phyloP scores from a whole-genome alignment of 202 grass and related monocot species.

The Musa balbisiana region DNA sequence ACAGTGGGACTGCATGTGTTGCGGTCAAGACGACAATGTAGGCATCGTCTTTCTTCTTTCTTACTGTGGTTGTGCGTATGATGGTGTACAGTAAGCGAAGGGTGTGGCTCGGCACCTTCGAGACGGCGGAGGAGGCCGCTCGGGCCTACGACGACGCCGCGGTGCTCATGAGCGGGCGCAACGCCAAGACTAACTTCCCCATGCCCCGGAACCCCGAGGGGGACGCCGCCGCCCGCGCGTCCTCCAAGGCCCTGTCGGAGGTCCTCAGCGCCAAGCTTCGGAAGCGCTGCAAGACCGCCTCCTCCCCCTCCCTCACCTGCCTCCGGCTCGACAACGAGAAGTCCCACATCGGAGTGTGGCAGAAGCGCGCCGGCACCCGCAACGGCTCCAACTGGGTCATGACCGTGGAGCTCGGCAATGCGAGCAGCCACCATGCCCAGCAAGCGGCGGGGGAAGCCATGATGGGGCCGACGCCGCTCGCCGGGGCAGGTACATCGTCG shows the following conservation, averaged over 20 bases:
- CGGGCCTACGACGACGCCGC: conserved; percentile 93
- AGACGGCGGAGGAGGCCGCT: conserved; percentile 96
- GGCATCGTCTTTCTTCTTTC: neutral
- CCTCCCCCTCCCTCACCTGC: conserved; percentile 92
- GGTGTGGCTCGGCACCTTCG: conserved; percentile 98
- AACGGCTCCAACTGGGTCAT: conserved; percentile 97
- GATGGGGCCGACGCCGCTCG: neutral
- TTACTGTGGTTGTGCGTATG: neutral
- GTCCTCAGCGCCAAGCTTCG: conserved; percentile 95
- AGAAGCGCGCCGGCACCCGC: conserved; percentile 87
- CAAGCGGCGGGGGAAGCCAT: neutral
- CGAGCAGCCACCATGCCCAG: neutral
- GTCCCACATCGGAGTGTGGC: conserved; percentile 98
- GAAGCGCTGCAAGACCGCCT: conserved; percentile 81
- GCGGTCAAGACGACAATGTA: neutral
- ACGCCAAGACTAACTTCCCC: conserved; percentile 99
- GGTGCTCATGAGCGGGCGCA: conserved; percentile 94
- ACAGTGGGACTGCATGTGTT: neutral
- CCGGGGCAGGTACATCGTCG: conserved; percentile 27
- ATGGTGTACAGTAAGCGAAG: conserved; percentile 66
- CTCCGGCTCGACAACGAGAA: conserved; percentile 94
- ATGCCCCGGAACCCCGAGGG: conserved; percentile 41
- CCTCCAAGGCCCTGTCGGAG: conserved; percentile 49
- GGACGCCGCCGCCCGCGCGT: conserved; percentile 14
- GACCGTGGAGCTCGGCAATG: conserved; percentile 84